These are phyloP conservation scores for Yarrowia sp. DNA, from an alignment of 805 yeast species.

Conservation along the genomic window DNA sequence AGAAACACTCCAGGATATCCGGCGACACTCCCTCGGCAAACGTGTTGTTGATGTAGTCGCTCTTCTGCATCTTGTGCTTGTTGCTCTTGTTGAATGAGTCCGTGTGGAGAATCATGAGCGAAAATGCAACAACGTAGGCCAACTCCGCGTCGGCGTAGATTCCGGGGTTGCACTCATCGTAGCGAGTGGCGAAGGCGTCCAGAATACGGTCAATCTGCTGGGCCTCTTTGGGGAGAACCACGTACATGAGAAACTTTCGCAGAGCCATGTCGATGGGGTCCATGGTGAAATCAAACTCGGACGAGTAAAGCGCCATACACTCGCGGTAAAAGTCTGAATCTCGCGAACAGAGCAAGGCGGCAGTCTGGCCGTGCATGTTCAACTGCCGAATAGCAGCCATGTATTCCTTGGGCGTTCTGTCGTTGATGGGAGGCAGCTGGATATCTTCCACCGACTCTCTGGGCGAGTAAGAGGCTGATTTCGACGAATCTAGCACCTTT, in stretches of 20 bases:
- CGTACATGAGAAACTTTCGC: slow-evolving; percentile 62
- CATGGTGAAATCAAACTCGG: slow-evolving; percentile 57
- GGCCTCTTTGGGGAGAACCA: slow-evolving; percentile 71
- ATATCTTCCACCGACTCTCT: slow-evolving; percentile 30
- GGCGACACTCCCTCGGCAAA: slow-evolving; percentile 50
- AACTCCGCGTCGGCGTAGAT: slow-evolving; percentile 56
- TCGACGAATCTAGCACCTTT: slow-evolving; percentile 30
- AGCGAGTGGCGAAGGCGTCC: slow-evolving; percentile 62
- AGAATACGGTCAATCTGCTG: slow-evolving; percentile 78
- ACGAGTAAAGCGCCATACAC: slow-evolving; percentile 48
- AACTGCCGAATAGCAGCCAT: slow-evolving; percentile 44
- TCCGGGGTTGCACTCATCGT: slow-evolving; percentile 55
- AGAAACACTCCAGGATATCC: slow-evolving; percentile 58
- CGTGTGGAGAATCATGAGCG: slow-evolving; percentile 74
- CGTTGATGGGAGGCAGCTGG: slow-evolving; percentile 16
- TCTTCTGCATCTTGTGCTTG: slow-evolving; percentile 68
- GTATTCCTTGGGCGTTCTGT: slow-evolving; percentile 27
- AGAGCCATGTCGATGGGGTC: slow-evolving; percentile 73
- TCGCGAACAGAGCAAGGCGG: slow-evolving; percentile 48
- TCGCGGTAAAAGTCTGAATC: slow-evolving; percentile 48
- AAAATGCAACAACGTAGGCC: slow-evolving; percentile 67
- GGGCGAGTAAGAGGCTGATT: slow-evolving; percentile 31
- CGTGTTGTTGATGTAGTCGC: slow-evolving; percentile 63
- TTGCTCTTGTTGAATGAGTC: slow-evolving; percentile 74
- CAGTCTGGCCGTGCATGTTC: slow-evolving; percentile 42